phyloP scores from a whole-genome alignment of 2,329 filamentous ascomycete species.

The Hypoxylon sp. region DNA sequence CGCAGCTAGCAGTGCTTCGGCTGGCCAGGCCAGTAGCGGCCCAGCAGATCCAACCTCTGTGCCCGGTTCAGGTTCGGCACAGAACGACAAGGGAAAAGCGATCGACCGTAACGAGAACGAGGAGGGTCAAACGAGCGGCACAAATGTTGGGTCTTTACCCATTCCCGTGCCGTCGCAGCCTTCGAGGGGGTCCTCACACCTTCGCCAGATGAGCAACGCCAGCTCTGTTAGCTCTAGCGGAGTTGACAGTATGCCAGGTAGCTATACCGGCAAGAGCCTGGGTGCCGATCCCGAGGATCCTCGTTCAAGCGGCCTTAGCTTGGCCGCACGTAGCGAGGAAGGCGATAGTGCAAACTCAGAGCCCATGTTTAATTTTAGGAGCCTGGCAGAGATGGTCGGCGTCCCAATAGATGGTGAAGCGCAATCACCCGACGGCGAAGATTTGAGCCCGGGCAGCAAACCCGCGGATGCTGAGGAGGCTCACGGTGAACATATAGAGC shows the following conservation, averaged over 20 bases:
- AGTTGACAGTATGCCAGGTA: slow-evolving; percentile 74
- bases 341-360: slow-evolving; percentile 73
- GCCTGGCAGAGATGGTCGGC: slow-evolving; percentile 86
- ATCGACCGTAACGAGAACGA: slow-evolving; percentile 69
- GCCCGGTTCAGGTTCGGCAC: slow-evolving; percentile 55
- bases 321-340: slow-evolving; percentile 63
- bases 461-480: slow-evolving; percentile 51
- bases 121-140: slow-evolving; percentile 49
- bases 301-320: slow-evolving; percentile 68
- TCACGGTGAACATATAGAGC: slow-evolving; percentile 57
- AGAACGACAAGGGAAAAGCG: slow-evolving; percentile 76
- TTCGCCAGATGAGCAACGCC: slow-evolving; percentile 87
- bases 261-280: slow-evolving; percentile 59
- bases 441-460: slow-evolving; percentile 55
- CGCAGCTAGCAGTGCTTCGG: slow-evolving; percentile 58
- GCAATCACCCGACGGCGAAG: slow-evolving; percentile 22
- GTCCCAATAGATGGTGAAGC: slow-evolving; percentile 67
- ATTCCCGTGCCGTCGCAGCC: slow-evolving; percentile 64
- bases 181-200: slow-evolving; percentile 75
- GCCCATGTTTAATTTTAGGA: slow-evolving; percentile 92
- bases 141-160: slow-evolving; percentile 60
- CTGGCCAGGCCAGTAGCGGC: slow-evolving; percentile 52
- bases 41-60: slow-evolving; percentile 42
- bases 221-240: slow-evolving; percentile 87
- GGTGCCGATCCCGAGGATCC: slow-evolving; percentile 64